Conservation (phyloP, 1,284 basidiomycete species). For the Dichomitus squalens region DNA sequence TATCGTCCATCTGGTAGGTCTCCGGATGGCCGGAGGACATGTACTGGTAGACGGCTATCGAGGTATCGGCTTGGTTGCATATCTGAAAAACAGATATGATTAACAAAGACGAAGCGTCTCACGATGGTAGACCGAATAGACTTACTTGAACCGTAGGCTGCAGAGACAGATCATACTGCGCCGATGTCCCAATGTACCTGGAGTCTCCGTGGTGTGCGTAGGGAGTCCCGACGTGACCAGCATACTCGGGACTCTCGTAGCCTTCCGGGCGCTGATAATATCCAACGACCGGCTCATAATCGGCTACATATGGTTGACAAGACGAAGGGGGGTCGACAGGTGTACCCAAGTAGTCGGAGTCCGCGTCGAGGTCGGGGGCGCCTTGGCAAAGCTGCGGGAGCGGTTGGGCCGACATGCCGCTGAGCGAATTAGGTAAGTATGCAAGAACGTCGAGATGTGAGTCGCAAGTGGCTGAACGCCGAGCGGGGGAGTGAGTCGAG, state of each 20-base stretch:
- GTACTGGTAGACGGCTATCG: not conserved
- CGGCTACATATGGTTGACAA: conserved; percentile 17
- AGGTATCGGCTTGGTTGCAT: conserved; percentile 3
- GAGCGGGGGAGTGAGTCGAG: not conserved
- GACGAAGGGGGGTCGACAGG: conserved; percentile 23
- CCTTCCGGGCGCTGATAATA: conserved; percentile 10
- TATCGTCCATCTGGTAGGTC: not conserved
- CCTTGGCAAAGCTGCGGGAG: conserved; percentile 20
- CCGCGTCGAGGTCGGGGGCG: conserved; percentile 26
- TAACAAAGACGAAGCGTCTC: not conserved
- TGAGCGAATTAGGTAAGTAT: conserved; percentile 24
- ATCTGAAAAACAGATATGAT: not conserved
- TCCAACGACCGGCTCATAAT: conserved; percentile 14
- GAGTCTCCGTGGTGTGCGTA: conserved; percentile 11
- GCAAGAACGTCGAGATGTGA: conserved; percentile 17
- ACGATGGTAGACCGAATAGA: not conserved
- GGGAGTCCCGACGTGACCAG: conserved; percentile 7
- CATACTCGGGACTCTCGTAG: conserved; percentile 9
- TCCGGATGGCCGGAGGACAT: not conserved
- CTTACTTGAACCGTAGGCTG: conserved; percentile 11
- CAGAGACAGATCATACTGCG: conserved; percentile 6
- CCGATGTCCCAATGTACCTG: not conserved
- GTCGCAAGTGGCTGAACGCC: not conserved
- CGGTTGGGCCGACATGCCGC: conserved; percentile 19
- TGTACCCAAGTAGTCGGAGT: conserved; percentile 26